A percentile compares a stretch with the other conserved stretches of the same genome.
Conservation (phyloP, 2,329 filamentous ascomycete species). For the Dichotomopilus funicola region DNA sequence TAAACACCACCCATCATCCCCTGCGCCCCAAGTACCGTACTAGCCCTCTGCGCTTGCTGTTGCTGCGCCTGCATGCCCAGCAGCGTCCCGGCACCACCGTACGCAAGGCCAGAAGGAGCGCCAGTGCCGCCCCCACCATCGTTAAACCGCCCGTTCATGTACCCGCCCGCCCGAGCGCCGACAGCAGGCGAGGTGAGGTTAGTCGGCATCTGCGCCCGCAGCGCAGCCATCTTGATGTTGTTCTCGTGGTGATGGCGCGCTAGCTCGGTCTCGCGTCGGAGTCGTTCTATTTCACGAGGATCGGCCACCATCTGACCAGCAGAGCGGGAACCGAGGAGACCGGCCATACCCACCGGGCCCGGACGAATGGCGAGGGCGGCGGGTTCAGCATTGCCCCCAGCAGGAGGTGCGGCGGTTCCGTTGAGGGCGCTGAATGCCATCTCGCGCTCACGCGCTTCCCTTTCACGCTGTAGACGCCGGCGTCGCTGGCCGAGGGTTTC, state of each 20-base stretch:
- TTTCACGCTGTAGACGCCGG: constrained; percentile 63
- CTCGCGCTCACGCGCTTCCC: constrained; percentile 55
- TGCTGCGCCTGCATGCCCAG: constrained; percentile 1
- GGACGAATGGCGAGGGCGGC: not conserved
- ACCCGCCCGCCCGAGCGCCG: constrained; percentile 40
- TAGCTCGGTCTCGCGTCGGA: constrained; percentile 36
- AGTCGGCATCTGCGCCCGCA: constrained; percentile 45
- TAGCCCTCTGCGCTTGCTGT: constrained; percentile 11
- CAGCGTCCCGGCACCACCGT: constrained; percentile 1
- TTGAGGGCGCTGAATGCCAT: constrained; percentile 35
- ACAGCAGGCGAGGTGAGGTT: constrained; percentile 29
- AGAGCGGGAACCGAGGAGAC: not conserved
- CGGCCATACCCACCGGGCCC: constrained; percentile 3
- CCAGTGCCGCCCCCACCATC: constrained; percentile 32
- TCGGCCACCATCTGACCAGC: constrained; percentile 24
- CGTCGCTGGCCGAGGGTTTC: constrained; percentile 76
- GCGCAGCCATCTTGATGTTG: constrained; percentile 42
- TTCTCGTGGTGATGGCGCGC: constrained; percentile 36
- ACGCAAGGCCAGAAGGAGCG: constrained; percentile 9
- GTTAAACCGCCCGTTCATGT: constrained; percentile 48
- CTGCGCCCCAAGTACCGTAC: not conserved
- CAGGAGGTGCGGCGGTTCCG: constrained; percentile 8
- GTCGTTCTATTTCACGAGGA: constrained; percentile 37
- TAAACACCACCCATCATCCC: not conserved
- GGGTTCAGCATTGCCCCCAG: no score